Base-by-base conservation (phyloP, 345 rosid genomes). In the Pugionium cornutum region DNA sequence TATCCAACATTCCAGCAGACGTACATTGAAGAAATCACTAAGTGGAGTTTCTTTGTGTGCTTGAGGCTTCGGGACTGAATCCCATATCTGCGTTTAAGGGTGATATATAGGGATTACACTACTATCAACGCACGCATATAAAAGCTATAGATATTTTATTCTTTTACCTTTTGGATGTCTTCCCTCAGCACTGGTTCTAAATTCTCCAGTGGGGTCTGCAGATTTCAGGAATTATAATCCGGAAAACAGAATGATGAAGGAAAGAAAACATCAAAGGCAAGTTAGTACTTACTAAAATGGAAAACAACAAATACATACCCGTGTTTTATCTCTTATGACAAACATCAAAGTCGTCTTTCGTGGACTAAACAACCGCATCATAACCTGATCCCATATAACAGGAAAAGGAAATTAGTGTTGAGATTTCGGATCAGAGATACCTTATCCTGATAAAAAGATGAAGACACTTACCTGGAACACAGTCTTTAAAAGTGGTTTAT, bases 331-430 rank as follows among this genome's bases (percentile, higher is more conserved):
- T 74, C 99, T 92, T 66, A 94, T 94, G 70, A 94, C 99, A 83
- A 94, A 94, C 95, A 94, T 69, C 80, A 94, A 69, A 31, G 99
- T 94, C 43, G 99, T 94, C 82, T 94, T 94, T 46, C 99, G 88
- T 2, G 99, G 99, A 81, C 99, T 94, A 80, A 94, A 94, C 78
- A 94, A 84, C 55, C 97, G 85, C 97, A 94, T 85, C 99, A 94
- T 94, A 72, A 94, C 99, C 99, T 94, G 83, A 40, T 55, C 42
- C 41, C 32, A 87, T 33, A 70, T 39, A 63, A 62, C 62, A 6
- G 75, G 48, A 45, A 52, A 48, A 67, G 34, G 18, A 53, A 54
- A 54, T 0, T 0, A 34, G 4, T 18, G 6, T 25, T 47, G 30
- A 55, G 50, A 66, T 43, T 47, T 75, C 46, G 5, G 46, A 66